Evolutionary conservation across 257 asterid species (phyloP).

Genomic region (Penstemon barbatus): DNA sequence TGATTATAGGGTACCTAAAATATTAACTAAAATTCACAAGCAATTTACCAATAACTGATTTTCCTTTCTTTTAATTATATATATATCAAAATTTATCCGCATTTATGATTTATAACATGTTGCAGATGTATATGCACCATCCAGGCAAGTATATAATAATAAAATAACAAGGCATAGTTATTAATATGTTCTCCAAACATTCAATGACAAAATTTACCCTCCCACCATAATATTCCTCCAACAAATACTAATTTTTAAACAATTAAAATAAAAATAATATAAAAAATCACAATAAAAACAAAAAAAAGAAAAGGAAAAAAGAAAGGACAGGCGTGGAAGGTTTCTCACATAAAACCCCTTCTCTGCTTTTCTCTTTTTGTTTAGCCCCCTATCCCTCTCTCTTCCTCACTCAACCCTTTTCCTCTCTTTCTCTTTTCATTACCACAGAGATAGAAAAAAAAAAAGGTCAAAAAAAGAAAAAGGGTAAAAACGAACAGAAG

Average conservation of each 20-base stretch:
- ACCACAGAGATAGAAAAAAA: constrained; percentile 25
- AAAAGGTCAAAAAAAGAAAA: constrained; percentile 24
- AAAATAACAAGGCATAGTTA: constrained; percentile 8
- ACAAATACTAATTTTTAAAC: constrained; percentile 18
- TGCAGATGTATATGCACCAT: constrained; percentile 16
- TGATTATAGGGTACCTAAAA: too few species aligned
- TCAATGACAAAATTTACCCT: constrained; percentile 26
- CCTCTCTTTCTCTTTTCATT: constrained; percentile 23
- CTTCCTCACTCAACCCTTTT: constrained; percentile 8
- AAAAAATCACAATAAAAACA: not conserved
- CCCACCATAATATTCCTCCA: constrained; percentile 27
- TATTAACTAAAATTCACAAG: too few species aligned
- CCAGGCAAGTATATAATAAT: not conserved
- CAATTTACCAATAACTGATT: too few species aligned
- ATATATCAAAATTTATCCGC: not conserved
- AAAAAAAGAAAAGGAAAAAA: constrained; percentile 3
- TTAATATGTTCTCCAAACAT: constrained; percentile 7
- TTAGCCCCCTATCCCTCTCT: constrained; percentile 21
- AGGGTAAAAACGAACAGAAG: constrained; percentile 17
- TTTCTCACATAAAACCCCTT: constrained; percentile 66
- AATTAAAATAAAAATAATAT: not conserved
- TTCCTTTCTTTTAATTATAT: not conserved
- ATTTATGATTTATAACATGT: constrained; percentile 14
- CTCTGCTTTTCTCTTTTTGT: constrained; percentile 41
- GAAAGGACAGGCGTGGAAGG: constrained; percentile 82